These are phyloP conservation scores for Cryptococcus sp. DNA, from an alignment of 1,284 basidiomycete genomes.

Conservation along the genomic window DNA sequence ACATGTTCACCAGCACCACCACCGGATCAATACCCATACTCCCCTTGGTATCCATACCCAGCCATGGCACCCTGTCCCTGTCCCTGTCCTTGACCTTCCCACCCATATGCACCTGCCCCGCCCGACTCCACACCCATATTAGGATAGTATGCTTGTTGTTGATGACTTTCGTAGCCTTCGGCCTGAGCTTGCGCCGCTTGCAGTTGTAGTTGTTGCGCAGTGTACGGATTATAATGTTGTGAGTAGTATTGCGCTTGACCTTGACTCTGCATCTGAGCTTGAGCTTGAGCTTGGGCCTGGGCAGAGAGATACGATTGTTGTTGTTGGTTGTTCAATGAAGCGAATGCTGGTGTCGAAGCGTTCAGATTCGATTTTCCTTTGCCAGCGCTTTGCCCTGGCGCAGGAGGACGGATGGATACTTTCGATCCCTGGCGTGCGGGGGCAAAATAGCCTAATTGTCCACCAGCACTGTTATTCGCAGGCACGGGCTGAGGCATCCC, in stretches of 20 bases:
- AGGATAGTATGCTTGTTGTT: neutral
- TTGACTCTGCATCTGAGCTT: conserved; percentile 1
- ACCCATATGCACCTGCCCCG: neutral
- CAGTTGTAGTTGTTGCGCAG: neutral
- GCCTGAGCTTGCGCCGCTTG: neutral
- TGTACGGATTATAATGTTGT: conserved; percentile 20
- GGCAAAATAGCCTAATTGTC: conserved; percentile 30
- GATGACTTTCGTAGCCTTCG: neutral
- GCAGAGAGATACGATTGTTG: neutral
- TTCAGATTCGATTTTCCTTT: too few relatives aligned
- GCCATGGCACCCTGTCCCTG: too few relatives aligned
- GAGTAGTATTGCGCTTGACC: conserved; percentile 12
- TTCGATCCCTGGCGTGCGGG: conserved; percentile 34
- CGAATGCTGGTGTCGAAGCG: too few relatives aligned
- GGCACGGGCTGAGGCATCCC: conserved; percentile 5
- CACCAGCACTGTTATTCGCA: neutral
- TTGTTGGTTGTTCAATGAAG: neutral
- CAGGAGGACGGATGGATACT: conserved; percentile 33
- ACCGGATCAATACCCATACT: conserved; percentile 25
- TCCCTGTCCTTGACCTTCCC: conserved; percentile 8
- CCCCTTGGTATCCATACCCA: conserved; percentile 28
- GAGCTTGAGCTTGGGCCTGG: too few relatives aligned
- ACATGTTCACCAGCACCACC: too few relatives aligned
- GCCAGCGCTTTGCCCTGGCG: conserved; percentile 6
- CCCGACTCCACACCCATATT: neutral